Percentiles rank a stretch among this genome's conserved stretches.
These are phyloP conservation scores for Cyclotella kingstonii DNA, from an alignment of 108 stramenopile genomes.

Conservation along the genomic window DNA sequence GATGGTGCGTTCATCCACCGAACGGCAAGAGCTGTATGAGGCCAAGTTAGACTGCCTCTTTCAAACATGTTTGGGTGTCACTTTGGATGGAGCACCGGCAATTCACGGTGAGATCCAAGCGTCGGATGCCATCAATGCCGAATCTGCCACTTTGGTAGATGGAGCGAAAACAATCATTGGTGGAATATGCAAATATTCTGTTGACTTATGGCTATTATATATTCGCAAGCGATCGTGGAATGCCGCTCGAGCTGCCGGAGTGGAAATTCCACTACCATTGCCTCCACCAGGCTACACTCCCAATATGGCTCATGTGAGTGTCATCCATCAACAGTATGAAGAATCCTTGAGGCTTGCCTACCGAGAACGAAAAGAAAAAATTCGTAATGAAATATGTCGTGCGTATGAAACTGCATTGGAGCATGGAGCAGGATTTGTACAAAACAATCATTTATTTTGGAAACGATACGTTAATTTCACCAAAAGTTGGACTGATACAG, in stretches of 20 bases:
- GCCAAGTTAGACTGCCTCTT: constrained; percentile 62
- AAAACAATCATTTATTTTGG: constrained; percentile 79
- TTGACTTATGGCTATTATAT: constrained; percentile 77
- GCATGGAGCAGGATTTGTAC: constrained; percentile 53
- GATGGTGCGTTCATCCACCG: neutral
- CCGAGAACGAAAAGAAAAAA: constrained; percentile 23
- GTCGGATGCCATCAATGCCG: constrained; percentile 4
- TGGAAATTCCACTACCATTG: constrained; percentile 13
- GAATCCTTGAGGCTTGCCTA: constrained; percentile 22
- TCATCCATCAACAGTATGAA: constrained; percentile 38
- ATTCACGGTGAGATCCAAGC: constrained; percentile 16
- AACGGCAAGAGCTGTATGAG: constrained; percentile 42
- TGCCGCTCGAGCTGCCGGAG: constrained; percentile 34
- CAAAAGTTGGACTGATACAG: constrained; percentile 49
- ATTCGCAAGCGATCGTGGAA: constrained; percentile 59
- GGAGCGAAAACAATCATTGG: constrained; percentile 31
- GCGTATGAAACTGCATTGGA: constrained; percentile 77
- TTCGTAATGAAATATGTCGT: constrained; percentile 44
- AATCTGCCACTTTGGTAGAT: constrained; percentile 5
- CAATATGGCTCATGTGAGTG: constrained; percentile 17
- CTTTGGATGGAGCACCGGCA: constrained; percentile 49
- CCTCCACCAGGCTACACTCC: constrained; percentile 38
- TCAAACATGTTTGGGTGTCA: constrained; percentile 50
- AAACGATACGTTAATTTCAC: constrained; percentile 65
- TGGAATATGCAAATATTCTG: constrained; percentile 59